Evolutionary conservation across 176 grass and related monocot species (phyloP).

Genomic region (Carex kokanica): DNA sequence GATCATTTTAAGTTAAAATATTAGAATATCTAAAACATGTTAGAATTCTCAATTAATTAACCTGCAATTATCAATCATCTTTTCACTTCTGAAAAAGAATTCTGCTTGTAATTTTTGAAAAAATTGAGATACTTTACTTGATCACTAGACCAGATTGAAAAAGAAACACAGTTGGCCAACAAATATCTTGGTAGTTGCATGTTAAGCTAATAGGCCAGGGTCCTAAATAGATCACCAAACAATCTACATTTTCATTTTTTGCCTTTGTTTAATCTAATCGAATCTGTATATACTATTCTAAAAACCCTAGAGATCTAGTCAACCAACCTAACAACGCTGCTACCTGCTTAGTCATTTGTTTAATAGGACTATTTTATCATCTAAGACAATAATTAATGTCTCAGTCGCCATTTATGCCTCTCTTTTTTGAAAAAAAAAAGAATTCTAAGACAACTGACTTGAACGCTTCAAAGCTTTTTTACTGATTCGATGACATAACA

Average conservation of each 20-base stretch:
- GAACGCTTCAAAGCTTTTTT: neutral
- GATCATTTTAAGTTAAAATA: neutral
- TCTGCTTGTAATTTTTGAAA: neutral
- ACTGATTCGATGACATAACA: neutral
- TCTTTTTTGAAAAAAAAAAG: too few relatives aligned
- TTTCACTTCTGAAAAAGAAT: neutral
- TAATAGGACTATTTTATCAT: neutral
- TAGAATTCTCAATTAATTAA: neutral
- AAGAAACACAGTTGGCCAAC: neutral
- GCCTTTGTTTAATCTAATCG: neutral
- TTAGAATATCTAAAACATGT: neutral
- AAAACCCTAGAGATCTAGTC: constrained; percentile 1
- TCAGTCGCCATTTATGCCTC: too few relatives aligned
- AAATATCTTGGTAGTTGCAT: neutral
- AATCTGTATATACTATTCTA: neutral
- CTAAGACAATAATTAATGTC: neutral
- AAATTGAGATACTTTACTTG: neutral
- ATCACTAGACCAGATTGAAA: neutral
- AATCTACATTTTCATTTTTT: constrained; percentile 6
- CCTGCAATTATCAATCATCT: neutral
- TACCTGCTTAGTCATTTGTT: neutral
- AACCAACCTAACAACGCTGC: constrained; percentile 1
- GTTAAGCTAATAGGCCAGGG: neutral
- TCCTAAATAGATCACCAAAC: neutral
- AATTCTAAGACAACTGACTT: neutral